phyloP scores from a whole-genome alignment of 2,329 filamentous ascomycete genomes.

The Fonsecaea pugnacius region DNA sequence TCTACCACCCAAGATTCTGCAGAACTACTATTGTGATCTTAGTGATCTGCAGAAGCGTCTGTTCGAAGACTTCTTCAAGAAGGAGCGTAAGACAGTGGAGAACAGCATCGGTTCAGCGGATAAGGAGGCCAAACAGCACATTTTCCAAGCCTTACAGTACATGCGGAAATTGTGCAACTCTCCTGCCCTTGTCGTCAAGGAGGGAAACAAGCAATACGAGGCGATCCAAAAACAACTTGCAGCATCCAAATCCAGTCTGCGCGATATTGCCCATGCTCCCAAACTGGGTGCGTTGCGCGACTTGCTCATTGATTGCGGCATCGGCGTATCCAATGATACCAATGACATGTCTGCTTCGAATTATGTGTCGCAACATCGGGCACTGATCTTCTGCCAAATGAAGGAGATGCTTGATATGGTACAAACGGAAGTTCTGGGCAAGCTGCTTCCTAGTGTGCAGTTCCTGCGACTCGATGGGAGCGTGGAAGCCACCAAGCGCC shows the following conservation, averaged over 20 bases:
- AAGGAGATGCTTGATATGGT: conserved; percentile 99
- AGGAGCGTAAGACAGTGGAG: conserved; percentile 84
- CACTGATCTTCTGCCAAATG: conserved; percentile 98
- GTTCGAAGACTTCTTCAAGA: conserved; percentile 95
- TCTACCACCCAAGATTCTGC: conserved; percentile 94
- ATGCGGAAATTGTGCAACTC: conserved; percentile 99
- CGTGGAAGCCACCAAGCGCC: conserved; percentile 89
- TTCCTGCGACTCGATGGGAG: conserved; percentile 92
- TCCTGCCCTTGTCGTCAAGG: conserved; percentile 93
- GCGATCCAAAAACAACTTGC: conserved; percentile 80
- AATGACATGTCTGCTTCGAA: conserved; percentile 58
- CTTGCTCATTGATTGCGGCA: conserved; percentile 96
- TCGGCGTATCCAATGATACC: conserved; percentile 66
- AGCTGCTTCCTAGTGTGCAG: conserved; percentile 88
- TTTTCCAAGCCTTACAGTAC: conserved; percentile 98
- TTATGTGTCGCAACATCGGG: conserved; percentile 93
- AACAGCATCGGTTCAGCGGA: conserved; percentile 82
- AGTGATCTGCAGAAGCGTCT: conserved; percentile 92
- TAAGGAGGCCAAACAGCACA: conserved; percentile 94
- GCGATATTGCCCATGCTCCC: conserved; percentile 85
- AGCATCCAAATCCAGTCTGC: conserved; percentile 77
- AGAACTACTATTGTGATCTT: conserved; percentile 99
- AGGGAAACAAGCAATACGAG: conserved; percentile 86
- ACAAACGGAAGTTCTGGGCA: conserved; percentile 86
- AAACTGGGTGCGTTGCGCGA: conserved; percentile 90